These are phyloP conservation scores for Panaeolus cyanescens DNA, from an alignment of 768 basidiomycete genomes.

Conservation along the genomic window DNA sequence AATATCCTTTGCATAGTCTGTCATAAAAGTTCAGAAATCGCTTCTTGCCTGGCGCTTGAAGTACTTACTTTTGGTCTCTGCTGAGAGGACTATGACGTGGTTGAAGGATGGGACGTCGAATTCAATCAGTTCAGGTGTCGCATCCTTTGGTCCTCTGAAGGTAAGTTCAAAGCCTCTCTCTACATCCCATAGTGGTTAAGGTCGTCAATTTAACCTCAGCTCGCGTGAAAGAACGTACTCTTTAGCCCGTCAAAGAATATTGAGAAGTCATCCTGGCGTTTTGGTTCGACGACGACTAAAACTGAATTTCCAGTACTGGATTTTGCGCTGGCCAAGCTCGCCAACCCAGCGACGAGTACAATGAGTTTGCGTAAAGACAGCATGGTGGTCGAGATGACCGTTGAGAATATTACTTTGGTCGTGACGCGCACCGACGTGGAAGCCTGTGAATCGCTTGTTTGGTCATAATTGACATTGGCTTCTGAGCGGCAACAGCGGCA, in stretches of 20 bases:
- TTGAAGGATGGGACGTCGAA: constrained; percentile 77
- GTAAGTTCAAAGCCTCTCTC: constrained; percentile 85
- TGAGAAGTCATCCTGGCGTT: constrained; percentile 71
- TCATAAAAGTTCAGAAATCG: background rate
- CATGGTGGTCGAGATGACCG: constrained; percentile 30
- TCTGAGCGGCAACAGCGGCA: constrained; percentile 2
- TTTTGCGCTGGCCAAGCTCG: constrained; percentile 46
- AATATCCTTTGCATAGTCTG: constrained; percentile 74
- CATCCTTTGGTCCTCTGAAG: constrained; percentile 82
- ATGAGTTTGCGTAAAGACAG: constrained; percentile 37
- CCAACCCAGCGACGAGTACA: constrained; percentile 31
- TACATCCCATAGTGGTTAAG: constrained; percentile 27
- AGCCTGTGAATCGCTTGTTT: constrained; percentile 14
- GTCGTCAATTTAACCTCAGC: constrained; percentile 3
- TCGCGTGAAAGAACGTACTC: constrained; percentile 43
- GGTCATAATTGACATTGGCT: constrained; percentile 21
- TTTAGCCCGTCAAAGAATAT: constrained; percentile 80
- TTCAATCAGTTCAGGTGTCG: constrained; percentile 62
- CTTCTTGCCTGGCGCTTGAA: too few relatives aligned
- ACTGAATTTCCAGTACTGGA: constrained; percentile 86
- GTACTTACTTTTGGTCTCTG: constrained; percentile 85
- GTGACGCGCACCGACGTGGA: constrained; percentile 24
- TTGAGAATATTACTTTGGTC: constrained; percentile 24
- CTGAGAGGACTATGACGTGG: constrained; percentile 86
- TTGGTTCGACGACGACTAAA: constrained; percentile 81